Evolutionary conservation across 1,139 yeast genomes (phyloP).

Genomic region (Kluyveromyces sp.): DNA sequence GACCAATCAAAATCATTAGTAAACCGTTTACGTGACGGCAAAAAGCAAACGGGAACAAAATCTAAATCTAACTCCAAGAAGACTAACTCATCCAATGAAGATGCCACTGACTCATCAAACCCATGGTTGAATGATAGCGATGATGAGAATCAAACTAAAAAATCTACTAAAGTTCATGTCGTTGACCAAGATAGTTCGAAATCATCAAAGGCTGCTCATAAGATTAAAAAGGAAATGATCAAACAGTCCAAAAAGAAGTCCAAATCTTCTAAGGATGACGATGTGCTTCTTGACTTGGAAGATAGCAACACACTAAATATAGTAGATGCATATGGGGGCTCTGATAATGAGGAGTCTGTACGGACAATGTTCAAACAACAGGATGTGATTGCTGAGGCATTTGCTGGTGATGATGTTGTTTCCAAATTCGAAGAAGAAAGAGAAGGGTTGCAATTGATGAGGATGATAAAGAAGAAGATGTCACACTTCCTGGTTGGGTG

Average conservation of each 20-base stretch:
- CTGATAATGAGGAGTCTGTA: slow-evolving; percentile 32
- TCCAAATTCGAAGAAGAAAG: slow-evolving; percentile 70
- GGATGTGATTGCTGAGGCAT: slow-evolving; percentile 80
- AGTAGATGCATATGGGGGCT: slow-evolving; percentile 39
- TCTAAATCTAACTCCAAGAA: slow-evolving; percentile 7
- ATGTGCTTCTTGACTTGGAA: slow-evolving; percentile 22
- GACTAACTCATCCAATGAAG: background rate
- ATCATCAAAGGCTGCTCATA: slow-evolving; percentile 37
- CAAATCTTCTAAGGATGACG: slow-evolving; percentile 15
- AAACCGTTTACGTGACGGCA: slow-evolving; percentile 29
- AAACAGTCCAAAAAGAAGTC: slow-evolving; percentile 31
- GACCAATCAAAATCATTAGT: slow-evolving; percentile 47
- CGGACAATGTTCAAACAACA: slow-evolving; percentile 60
- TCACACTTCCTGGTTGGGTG: slow-evolving; percentile 93
- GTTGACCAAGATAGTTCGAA: slow-evolving; percentile 55
- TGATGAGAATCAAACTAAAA: slow-evolving; percentile 29
- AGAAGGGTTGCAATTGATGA: slow-evolving; percentile 61
- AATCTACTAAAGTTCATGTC: slow-evolving; percentile 46
- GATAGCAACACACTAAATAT: slow-evolving; percentile 31
- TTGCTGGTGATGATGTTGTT: slow-evolving; percentile 91
- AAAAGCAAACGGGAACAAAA: slow-evolving; percentile 15
- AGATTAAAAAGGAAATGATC: slow-evolving; percentile 43
- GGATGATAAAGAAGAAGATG: slow-evolving; percentile 79
- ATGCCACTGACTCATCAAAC: slow-evolving; percentile 37
- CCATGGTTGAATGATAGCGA: slow-evolving; percentile 59